Evolutionary conservation across 371 early-diverging fungal species (phyloP).

Genomic region (Mortierella sp.): DNA sequence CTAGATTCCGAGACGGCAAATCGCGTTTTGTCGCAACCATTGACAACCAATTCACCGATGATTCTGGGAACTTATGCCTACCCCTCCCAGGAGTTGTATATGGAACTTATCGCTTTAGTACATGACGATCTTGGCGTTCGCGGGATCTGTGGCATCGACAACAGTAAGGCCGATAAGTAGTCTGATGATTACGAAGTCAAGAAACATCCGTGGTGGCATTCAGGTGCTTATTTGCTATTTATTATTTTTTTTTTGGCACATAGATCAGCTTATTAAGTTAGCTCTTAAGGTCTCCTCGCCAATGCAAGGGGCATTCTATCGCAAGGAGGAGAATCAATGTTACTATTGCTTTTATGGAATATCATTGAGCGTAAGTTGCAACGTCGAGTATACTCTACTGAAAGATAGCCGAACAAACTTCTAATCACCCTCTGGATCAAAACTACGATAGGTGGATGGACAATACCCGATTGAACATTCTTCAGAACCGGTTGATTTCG

Average conservation of each 20-base stretch:
- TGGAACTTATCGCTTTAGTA: slow-evolving; percentile 63
- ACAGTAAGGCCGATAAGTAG: slow-evolving; percentile 55
- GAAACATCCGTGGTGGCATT: not conserved
- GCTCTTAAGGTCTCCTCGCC: slow-evolving; percentile 49
- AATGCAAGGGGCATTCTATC: slow-evolving; percentile 50
- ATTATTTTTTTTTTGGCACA: not conserved
- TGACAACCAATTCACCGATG: slow-evolving; percentile 41
- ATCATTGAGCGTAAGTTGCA: slow-evolving; percentile 62
- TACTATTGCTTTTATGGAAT: slow-evolving; percentile 79
- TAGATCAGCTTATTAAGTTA: slow-evolving; percentile 45
- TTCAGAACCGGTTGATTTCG: slow-evolving; percentile 60
- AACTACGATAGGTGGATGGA: slow-evolving; percentile 60
- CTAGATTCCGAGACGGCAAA: slow-evolving; percentile 35
- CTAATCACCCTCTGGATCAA: not conserved
- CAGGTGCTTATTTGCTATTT: not conserved
- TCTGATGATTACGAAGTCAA: not conserved
- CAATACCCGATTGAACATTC: slow-evolving; percentile 70
- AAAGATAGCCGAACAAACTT: not conserved
- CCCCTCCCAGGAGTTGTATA: slow-evolving; percentile 37
- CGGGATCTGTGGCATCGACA: slow-evolving; percentile 69
- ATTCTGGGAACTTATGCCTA: slow-evolving; percentile 15
- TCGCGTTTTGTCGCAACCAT: slow-evolving; percentile 25
- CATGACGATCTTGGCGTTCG: slow-evolving; percentile 78
- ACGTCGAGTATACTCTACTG: not conserved
- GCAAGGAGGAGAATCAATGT: slow-evolving; percentile 70